Base-by-base conservation (phyloP, 371 early-diverging fungal species). In the Mortierella sp. region DNA sequence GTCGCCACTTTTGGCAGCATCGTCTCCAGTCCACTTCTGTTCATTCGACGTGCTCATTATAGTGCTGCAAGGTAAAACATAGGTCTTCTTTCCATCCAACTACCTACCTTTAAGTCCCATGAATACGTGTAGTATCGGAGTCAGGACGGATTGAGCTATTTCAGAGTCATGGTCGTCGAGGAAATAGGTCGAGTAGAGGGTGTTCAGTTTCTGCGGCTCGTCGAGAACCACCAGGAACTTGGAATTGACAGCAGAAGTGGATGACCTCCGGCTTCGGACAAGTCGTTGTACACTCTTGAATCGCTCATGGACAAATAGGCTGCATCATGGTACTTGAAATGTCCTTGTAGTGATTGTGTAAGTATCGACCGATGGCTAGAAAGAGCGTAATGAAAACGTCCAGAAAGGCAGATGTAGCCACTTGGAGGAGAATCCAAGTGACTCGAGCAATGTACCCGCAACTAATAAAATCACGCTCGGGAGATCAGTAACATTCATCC, bases 211-310 rank as follows among this genome's bases (percentile, higher is more conserved):
- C 26, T 82, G 79, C 21, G 73, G 60, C 72, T 78, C 82, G 45
- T 82, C 79, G 57, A 82, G 57, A 72, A 82, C 34, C 44, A 82
- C 21, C 11, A 82, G 48, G 34, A 82, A 82, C 42, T 78, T 82
- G 72, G 74, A 31, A 31, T 31, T 31, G 5, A 13, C 60, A 0
- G 11, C 52, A 14, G 45, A 0, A 48, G 47, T 34, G 42, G 63
- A 60, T 28, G 31, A 3, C 28, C 31, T 26, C 34, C 75, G 74
- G 65, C 38, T 45, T 38, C 28, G 47, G 2, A 68, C 55, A 70
- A 71, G 77, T 24, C 34, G 4, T 10, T 52, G 63, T 6, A 68
- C 76, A 0, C n/a, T 42, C 50, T 50, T n/a, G 55, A 76, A 76
- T 48, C n/a, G 48, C 14, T 47, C 21, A 45, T 73, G 73, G 21